These are phyloP conservation scores for Chrysoporthe deuterocubensis DNA, from an alignment of 2,329 filamentous ascomycete species.

Conservation along the genomic window DNA sequence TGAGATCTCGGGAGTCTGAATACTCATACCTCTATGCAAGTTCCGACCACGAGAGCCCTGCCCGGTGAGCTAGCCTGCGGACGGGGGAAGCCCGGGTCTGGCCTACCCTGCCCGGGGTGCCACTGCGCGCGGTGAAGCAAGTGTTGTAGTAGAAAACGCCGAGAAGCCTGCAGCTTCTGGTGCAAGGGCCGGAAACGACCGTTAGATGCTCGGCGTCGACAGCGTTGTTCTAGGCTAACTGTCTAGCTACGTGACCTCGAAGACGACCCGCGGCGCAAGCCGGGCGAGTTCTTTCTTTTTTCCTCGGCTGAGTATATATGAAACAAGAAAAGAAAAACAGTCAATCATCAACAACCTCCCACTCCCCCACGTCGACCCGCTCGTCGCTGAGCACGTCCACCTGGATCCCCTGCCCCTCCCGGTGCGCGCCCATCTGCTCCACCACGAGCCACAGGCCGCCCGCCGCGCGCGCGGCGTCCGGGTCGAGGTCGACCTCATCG, in stretches of 20 bases:
- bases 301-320: too few relatives aligned
- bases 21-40: neutral
- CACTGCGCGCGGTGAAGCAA: too few relatives aligned
- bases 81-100: neutral
- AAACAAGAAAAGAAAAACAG: neutral
- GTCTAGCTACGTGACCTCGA: too few relatives aligned
- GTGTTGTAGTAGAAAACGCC: too few relatives aligned
- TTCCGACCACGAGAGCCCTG: neutral
- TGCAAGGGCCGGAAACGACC: too few relatives aligned
- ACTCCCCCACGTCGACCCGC: conserved; percentile 44
- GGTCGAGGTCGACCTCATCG: conserved; percentile 74
- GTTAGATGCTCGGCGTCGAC: too few relatives aligned
- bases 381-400: conserved; percentile 44
- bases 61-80: neutral
- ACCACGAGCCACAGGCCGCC: conserved; percentile 79
- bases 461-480: conserved; percentile 52
- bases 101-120: neutral
- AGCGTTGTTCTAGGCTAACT: too few relatives aligned
- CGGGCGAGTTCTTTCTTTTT: too few relatives aligned
- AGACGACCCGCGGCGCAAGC: too few relatives aligned
- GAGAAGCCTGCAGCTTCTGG: too few relatives aligned
- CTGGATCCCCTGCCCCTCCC: conserved; percentile 44
- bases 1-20: neutral
- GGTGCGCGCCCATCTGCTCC: conserved; percentile 69
- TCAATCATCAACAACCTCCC: conserved; percentile 36